These are phyloP conservation scores for Ustilago sp. DNA, from an alignment of 1,284 basidiomycete species.

Conservation along the genomic window DNA sequence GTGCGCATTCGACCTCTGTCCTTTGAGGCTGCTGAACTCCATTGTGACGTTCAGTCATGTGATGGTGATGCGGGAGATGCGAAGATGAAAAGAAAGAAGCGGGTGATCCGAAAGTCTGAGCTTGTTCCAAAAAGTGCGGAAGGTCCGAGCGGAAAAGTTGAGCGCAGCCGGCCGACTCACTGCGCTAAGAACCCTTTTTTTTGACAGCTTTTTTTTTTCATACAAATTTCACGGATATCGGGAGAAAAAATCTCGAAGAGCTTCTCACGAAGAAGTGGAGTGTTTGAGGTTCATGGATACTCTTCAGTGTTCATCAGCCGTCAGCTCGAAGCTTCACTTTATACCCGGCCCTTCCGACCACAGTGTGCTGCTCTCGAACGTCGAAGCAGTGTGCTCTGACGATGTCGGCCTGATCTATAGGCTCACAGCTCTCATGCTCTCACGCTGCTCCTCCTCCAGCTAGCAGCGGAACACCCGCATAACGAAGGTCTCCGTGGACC, in stretches of 20 bases:
- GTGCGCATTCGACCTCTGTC: conserved; percentile 20
- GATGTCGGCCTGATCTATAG: conserved; percentile 14
- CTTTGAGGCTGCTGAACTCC: conserved; percentile 48
- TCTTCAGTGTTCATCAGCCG: neutral
- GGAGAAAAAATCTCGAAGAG: conserved; percentile 21
- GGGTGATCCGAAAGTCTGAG: neutral
- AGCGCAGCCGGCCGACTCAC: conserved; percentile 14
- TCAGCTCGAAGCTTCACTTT: neutral
- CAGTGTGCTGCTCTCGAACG: neutral
- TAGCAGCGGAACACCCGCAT: neutral
- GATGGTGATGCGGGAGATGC: neutral
- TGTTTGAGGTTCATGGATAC: neutral
- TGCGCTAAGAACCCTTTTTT: conserved; percentile 24
- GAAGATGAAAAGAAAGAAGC: neutral
- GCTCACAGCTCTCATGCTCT: neutral
- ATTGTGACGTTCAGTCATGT: conserved; percentile 12
- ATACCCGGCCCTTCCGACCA: neutral
- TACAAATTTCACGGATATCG: conserved; percentile 29
- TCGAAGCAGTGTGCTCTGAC: neutral
- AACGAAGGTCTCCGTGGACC: neutral
- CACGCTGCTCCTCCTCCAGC: neutral
- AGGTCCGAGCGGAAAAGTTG: conserved; percentile 32
- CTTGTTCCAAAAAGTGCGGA: conserved; percentile 13
- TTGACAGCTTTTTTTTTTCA: neutral
- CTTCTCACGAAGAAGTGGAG: conserved; percentile 30